A percentile compares a stretch with the other conserved stretches of the same genome.
Evolutionary conservation across 2,329 filamentous ascomycete genomes (phyloP).

Genomic region (Aquanectria penicillioides): DNA sequence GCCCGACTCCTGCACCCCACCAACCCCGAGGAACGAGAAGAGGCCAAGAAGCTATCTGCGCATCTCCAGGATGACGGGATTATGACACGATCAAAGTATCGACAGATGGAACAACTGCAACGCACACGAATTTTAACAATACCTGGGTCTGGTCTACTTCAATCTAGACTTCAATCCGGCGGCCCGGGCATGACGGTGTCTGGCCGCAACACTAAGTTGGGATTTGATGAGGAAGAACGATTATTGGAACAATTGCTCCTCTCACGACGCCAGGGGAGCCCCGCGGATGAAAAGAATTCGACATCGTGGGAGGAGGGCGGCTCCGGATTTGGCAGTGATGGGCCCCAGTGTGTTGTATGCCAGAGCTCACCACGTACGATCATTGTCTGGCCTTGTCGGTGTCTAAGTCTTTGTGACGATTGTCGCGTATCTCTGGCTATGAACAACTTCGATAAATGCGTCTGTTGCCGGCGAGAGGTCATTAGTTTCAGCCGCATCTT

Average conservation of each 20-base stretch:
- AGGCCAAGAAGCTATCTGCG: slow-evolving; percentile 82
- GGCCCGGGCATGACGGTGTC: slow-evolving; percentile 16
- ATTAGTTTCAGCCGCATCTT: slow-evolving; percentile 90
- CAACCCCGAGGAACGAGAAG: slow-evolving; percentile 79
- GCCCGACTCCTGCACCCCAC: slow-evolving; percentile 84
- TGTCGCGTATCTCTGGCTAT: slow-evolving; percentile 92
- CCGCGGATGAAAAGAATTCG: slow-evolving; percentile 22
- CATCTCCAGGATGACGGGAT: slow-evolving; percentile 78
- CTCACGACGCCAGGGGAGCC: slow-evolving; percentile 53
- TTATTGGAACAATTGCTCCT: slow-evolving; percentile 70
- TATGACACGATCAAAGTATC: slow-evolving; percentile 84
- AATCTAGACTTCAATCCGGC: slow-evolving; percentile 26
- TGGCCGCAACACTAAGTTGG: slow-evolving; percentile 53
- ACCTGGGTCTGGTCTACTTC: slow-evolving; percentile 38
- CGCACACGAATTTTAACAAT: slow-evolving; percentile 69
- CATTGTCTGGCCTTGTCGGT: slow-evolving; percentile 96
- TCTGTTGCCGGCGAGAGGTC: slow-evolving; percentile 91
- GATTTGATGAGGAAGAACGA: slow-evolving; percentile 67
- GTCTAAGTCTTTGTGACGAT: slow-evolving; percentile 93
- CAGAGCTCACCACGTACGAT: slow-evolving; percentile 87
- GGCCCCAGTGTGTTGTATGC: slow-evolving; percentile 92
- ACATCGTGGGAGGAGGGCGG: slow-evolving; percentile 75
- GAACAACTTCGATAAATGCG: slow-evolving; percentile 97
- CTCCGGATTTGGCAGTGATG: slow-evolving; percentile 73
- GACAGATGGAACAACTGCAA: slow-evolving; percentile 72